Evolutionary conservation across 2,329 filamentous ascomycete genomes (phyloP), one percentile per base, ranked within the genome.

Genomic region (Ophiocordyceps camponoti-saundersi): DNA sequence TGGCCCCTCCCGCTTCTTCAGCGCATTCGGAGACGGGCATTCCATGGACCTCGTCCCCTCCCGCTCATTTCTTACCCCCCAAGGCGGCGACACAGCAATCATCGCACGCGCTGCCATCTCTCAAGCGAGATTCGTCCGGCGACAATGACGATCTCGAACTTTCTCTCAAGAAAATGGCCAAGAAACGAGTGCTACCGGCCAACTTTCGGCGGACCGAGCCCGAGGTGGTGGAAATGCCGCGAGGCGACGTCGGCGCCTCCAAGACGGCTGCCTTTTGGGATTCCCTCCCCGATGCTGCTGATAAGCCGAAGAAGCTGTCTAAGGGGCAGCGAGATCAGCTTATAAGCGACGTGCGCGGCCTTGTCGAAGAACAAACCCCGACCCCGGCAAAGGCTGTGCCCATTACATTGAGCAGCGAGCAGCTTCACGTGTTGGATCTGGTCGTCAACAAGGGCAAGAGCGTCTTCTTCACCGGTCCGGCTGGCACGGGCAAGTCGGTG

Each of bases 401-500:
- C 11, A 73, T 93, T 11, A 80, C 82, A 48, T 70, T 98, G 34
- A 95, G 86, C 59, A 75, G 82, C 13, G 92, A 98, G 60, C 92
- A 98, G 63, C 75, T 78, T 49, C 79, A 85, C 49, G 87, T 98
- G 12, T 69, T 93, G 48, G 79, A 87, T 43, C 69, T 95, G 20
- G 90, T 98, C 11, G 75, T 87, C 8, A 76, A 92, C 21, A 69
- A 85, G 52, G 76, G 76, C 49, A 82, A 88, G 61, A 96, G 90
- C 55, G 89, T 95, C 2, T 98, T 98, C 68, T 98, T 98, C 62
- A 98, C 92, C 1, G 92, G 92, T 55, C 94, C 92, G 49, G 92
- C 92, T 48, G 88, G 83, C 71, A 95, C 92, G 5, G 92, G 92
- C 62, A 98, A 98, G 69, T 98, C 92, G 1, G 90, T 98, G 4